Percentiles rank a stretch among this genome's conserved stretches.
Evolutionary conservation across 164 flowering plant species (phyloP).

Genomic region (Piper betle): DNA sequence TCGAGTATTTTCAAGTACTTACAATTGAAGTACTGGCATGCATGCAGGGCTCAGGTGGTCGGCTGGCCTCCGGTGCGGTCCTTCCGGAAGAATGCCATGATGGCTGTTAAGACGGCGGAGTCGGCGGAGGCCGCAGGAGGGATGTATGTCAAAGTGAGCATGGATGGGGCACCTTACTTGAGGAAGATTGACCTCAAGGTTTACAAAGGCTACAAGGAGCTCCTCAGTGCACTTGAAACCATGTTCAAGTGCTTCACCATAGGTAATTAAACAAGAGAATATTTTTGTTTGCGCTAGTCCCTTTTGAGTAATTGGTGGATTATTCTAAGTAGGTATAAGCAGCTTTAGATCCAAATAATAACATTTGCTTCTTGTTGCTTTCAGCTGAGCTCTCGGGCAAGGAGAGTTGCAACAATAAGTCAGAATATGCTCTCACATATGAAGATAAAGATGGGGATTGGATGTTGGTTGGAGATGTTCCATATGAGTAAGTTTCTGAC

Average conservation of each 20-base stretch:
- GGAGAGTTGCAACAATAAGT: slow-evolving; percentile 54
- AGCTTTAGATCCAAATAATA: background rate
- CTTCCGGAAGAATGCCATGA: slow-evolving; percentile 45
- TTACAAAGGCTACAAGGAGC: slow-evolving; percentile 47
- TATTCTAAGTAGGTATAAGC: background rate
- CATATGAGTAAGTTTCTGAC: slow-evolving; percentile 65
- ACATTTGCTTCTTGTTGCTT: background rate
- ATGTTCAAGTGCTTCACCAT: slow-evolving; percentile 63
- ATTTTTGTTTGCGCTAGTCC: background rate
- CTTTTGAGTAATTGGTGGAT: background rate
- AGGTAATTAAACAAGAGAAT: slow-evolving; percentile 17
- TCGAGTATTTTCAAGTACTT: background rate
- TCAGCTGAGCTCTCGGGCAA: slow-evolving; percentile 47
- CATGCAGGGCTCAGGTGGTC: slow-evolving; percentile 50
- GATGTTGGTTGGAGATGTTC: slow-evolving; percentile 97
- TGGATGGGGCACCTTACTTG: slow-evolving; percentile 88
- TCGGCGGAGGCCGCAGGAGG: slow-evolving; percentile 24
- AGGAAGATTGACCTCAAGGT: slow-evolving; percentile 71
- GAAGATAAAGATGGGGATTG: slow-evolving; percentile 93
- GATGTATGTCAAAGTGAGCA: slow-evolving; percentile 70
- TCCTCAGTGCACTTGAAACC: slow-evolving; percentile 52
- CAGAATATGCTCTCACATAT: slow-evolving; percentile 68
- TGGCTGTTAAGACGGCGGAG: slow-evolving; percentile 30
- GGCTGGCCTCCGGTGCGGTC: slow-evolving; percentile 89
- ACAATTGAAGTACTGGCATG: too few species aligned